Evolutionary conservation across 148 eudicot genomes (phyloP).

Genomic region (Selenicereus undatus): DNA sequence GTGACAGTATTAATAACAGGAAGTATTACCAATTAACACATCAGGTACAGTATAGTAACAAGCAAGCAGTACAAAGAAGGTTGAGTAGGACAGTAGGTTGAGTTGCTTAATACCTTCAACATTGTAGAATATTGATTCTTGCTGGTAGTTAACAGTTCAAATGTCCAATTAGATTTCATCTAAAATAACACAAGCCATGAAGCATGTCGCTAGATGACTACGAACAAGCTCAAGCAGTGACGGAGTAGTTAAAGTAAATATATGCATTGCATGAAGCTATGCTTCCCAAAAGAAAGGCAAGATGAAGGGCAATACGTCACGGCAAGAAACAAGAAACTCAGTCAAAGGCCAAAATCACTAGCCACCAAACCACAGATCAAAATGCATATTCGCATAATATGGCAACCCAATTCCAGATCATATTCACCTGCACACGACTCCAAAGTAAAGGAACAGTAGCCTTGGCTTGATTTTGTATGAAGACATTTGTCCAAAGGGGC

Average conservation of each 20-base stretch:
- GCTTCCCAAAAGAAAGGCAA: not conserved
- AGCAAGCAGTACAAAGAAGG: not conserved
- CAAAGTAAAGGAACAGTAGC: slow-evolving; percentile 84
- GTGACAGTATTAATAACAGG: too few relatives aligned
- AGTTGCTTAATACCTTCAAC: not conserved
- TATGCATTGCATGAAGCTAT: not conserved
- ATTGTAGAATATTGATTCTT: not conserved
- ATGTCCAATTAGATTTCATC: not conserved
- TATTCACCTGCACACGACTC: slow-evolving; percentile 91
- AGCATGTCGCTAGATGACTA: not conserved
- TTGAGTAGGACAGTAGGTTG: not conserved
- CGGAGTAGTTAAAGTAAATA: not conserved
- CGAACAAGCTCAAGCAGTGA: not conserved
- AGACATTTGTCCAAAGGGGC: slow-evolving; percentile 82
- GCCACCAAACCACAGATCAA: not conserved
- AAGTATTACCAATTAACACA: too few relatives aligned
- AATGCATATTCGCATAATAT: not conserved
- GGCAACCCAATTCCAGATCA: not conserved
- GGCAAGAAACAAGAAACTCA: not conserved
- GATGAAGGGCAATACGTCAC: not conserved
- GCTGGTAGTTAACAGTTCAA: not conserved
- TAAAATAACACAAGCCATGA: not conserved
- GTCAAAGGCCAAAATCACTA: not conserved
- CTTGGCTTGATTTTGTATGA: slow-evolving; percentile 60
- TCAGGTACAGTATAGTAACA: not conserved